phyloP scores from a whole-genome alignment of 257 asterid genomes.

The Handroanthus guayacan region DNA sequence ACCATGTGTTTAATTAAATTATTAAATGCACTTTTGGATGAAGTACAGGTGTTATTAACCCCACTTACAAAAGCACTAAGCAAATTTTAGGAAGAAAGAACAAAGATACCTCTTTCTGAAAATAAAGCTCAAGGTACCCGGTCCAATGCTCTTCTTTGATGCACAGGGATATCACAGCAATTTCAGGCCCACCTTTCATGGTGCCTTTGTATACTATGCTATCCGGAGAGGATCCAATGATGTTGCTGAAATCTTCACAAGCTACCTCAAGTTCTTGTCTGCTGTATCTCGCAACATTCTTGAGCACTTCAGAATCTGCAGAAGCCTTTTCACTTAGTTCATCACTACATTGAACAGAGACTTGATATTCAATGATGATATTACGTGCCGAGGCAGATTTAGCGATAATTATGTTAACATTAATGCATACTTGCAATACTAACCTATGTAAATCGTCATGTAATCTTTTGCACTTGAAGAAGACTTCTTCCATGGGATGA shows the following conservation, averaged over 20 bases:
- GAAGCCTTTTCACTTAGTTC: slow-evolving; percentile 26
- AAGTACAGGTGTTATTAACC: no score
- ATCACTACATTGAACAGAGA: slow-evolving; percentile 1
- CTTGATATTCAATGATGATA: background rate
- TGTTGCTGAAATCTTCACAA: slow-evolving; percentile 97
- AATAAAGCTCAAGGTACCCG: slow-evolving; percentile 81
- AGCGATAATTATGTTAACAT: background rate
- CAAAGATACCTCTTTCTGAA: slow-evolving; percentile 73
- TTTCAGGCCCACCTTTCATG: slow-evolving; percentile 79
- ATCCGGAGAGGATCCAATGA: slow-evolving; percentile 67
- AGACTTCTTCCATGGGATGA: slow-evolving; percentile 87
- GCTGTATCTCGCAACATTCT: slow-evolving; percentile 67
- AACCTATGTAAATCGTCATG: slow-evolving; percentile 67
- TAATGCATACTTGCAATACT: slow-evolving; percentile 22
- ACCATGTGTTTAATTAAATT: no score
- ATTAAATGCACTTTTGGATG: no score
- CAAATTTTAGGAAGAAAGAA: background rate
- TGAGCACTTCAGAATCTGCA: slow-evolving; percentile 79
- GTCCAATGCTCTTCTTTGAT: slow-evolving; percentile 80
- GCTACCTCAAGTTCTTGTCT: slow-evolving; percentile 87
- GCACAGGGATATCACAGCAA: slow-evolving; percentile 80
- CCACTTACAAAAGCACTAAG: background rate
- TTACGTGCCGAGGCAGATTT: background rate
- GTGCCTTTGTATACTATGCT: slow-evolving; percentile 88
- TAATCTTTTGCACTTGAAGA: slow-evolving; percentile 66